phyloP scores from a whole-genome alignment of 768 basidiomycete genomes.

The Tricholoma terreum region DNA sequence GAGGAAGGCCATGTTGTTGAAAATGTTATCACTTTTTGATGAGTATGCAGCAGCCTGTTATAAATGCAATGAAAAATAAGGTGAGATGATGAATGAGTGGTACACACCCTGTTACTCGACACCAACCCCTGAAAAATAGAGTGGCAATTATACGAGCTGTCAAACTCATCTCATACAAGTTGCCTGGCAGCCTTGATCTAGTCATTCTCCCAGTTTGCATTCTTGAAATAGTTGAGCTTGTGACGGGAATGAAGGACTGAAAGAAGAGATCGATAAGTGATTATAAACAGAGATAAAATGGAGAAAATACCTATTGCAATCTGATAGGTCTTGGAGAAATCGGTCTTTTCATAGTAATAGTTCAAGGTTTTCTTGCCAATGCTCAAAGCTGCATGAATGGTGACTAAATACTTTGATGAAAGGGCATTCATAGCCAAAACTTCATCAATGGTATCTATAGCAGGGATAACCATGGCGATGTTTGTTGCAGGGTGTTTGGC shows the following conservation, averaged over 20 bases:
- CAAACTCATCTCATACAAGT: slow-evolving; percentile 19
- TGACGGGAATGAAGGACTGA: slow-evolving; percentile 33
- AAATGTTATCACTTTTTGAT: neutral
- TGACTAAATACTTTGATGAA: neutral
- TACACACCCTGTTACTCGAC: slow-evolving; percentile 15
- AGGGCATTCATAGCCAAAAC: slow-evolving; percentile 6
- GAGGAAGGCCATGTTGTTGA: neutral
- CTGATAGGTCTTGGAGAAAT: slow-evolving; percentile 22
- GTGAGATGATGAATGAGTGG: neutral
- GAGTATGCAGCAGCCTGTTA: no score
- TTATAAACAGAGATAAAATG: neutral
- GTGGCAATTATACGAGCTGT: slow-evolving; percentile 1
- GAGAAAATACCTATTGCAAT: slow-evolving; percentile 26
- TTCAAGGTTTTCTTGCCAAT: slow-evolving; percentile 26
- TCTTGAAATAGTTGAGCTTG: slow-evolving; percentile 35
- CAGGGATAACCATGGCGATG: no score
- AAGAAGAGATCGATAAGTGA: no score
- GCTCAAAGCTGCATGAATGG: slow-evolving; percentile 19
- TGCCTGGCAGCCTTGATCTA: slow-evolving; percentile 27
- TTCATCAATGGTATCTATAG: slow-evolving; percentile 33
- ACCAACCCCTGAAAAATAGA: no score
- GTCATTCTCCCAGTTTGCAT: slow-evolving; percentile 21
- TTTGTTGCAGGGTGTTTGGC: slow-evolving; percentile 10
- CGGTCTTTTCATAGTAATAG: slow-evolving; percentile 24
- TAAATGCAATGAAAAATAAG: neutral